phyloP scores from a whole-genome alignment of 306 rosid genomes.

The Ceratonia siliqua region DNA sequence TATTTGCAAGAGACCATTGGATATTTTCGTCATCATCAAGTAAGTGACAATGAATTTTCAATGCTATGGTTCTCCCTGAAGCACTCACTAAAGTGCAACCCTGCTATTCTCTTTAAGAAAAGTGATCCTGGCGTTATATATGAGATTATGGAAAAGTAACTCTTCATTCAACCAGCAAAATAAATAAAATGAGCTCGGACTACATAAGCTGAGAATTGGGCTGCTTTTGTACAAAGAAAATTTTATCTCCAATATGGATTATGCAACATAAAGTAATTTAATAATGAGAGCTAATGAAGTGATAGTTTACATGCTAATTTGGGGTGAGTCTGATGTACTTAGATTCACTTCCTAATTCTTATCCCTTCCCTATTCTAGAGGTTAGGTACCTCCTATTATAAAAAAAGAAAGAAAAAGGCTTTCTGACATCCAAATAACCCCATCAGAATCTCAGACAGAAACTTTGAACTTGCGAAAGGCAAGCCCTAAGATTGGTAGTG shows the following conservation, averaged over 20 bases:
- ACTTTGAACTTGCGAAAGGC: conserved; percentile 65
- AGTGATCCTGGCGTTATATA: neutral
- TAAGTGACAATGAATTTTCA: neutral
- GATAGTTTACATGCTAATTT: too few species aligned
- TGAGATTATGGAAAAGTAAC: neutral
- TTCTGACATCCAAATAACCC: conserved; percentile 47
- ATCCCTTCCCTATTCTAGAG: conserved; percentile 64
- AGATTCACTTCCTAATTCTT: too few species aligned
- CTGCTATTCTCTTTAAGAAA: neutral
- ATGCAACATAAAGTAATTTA: conserved; percentile 57
- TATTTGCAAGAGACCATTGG: neutral
- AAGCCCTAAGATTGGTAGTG: conserved; percentile 66
- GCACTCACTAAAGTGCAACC: neutral
- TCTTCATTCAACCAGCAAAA: neutral
- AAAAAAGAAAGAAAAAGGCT: conserved; percentile 53
- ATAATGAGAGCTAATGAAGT: conserved; percentile 65
- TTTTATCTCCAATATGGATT: conserved; percentile 48
- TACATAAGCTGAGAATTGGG: neutral
- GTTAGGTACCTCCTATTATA: conserved; percentile 59
- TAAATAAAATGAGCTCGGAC: neutral
- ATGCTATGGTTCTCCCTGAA: neutral
- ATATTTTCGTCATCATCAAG: conserved; percentile 27
- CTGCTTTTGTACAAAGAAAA: conserved; percentile 8
- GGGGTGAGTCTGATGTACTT: too few species aligned
- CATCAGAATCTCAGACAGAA: conserved; percentile 62